phyloP scores from a whole-genome alignment of 306 rosid genomes.

The barrel medic (Medicago truncatula) region MtrunA17r5.0-ANR NC_053045.1:39570501-39571000 shows the following conservation, averaged over 20 bases:
- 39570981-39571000: too few relatives aligned
- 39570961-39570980: too few relatives aligned
- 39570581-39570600: slow-evolving; percentile 67
- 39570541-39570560: slow-evolving; percentile 55
- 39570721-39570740: slow-evolving; percentile 83
- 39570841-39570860: slow-evolving; percentile 74
- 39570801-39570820: slow-evolving; percentile 73
- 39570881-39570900: background rate
- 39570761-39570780: slow-evolving; percentile 72
- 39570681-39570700: slow-evolving; percentile 83
- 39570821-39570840: slow-evolving; percentile 84
- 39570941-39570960: too few relatives aligned
- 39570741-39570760: slow-evolving; percentile 82
- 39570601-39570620: slow-evolving; percentile 89
- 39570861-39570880: slow-evolving; percentile 56
- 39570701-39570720: slow-evolving; percentile 85
- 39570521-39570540: slow-evolving; percentile 82
- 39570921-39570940: background rate
- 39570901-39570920: background rate
- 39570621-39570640: slow-evolving; percentile 88
- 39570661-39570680: slow-evolving; percentile 91
- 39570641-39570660: slow-evolving; percentile 78
- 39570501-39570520: slow-evolving; percentile 70
- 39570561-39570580: slow-evolving; percentile 61
- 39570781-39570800: slow-evolving; percentile 60